These are phyloP conservation scores for Erysimum cheiranthoides DNA, from an alignment of 345 rosid genomes.

Conservation along the genomic window DNA sequence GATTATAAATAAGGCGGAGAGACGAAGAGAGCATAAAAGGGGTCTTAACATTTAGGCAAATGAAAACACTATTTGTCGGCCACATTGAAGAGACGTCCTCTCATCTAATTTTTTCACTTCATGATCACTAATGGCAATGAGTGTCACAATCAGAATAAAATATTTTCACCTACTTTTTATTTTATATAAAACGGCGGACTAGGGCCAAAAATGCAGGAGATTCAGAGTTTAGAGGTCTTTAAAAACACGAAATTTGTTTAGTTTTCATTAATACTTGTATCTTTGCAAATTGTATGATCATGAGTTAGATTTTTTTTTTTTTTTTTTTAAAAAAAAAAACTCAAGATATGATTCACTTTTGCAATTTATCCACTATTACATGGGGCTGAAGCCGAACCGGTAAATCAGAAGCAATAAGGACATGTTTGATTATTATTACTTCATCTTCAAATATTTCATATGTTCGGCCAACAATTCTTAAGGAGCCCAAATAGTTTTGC, in stretches of 20 bases:
- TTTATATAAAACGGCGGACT: too few relatives aligned
- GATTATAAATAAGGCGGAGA: constrained; percentile 17
- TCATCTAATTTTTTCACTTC: not conserved
- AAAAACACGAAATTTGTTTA: not conserved
- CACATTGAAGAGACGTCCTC: constrained; percentile 26
- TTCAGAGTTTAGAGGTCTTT: not conserved
- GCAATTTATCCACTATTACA: too few relatives aligned
- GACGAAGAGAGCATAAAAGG: not conserved
- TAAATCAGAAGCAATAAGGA: too few relatives aligned
- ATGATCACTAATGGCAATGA: not conserved
- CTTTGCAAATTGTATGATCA: not conserved
- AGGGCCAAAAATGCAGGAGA: not conserved
- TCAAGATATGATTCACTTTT: too few relatives aligned
- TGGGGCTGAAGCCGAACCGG: too few relatives aligned
- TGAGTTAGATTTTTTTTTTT: too few relatives aligned
- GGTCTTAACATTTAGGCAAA: constrained; percentile 11
- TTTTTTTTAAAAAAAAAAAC: too few relatives aligned
- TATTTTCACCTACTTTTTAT: too few relatives aligned
- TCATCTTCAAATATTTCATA: too few relatives aligned
- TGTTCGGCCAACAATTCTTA: too few relatives aligned
- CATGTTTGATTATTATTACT: too few relatives aligned
- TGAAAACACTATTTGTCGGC: constrained; percentile 34
- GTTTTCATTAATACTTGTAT: not conserved
- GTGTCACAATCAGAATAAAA: not conserved
- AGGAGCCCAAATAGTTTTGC: too few relatives aligned